A percentile compares a stretch with the other conserved stretches of the same genome.
Evolutionary conservation across 2,329 filamentous ascomycete genomes (phyloP).

Genomic region (Sclerotinia spermophila): DNA sequence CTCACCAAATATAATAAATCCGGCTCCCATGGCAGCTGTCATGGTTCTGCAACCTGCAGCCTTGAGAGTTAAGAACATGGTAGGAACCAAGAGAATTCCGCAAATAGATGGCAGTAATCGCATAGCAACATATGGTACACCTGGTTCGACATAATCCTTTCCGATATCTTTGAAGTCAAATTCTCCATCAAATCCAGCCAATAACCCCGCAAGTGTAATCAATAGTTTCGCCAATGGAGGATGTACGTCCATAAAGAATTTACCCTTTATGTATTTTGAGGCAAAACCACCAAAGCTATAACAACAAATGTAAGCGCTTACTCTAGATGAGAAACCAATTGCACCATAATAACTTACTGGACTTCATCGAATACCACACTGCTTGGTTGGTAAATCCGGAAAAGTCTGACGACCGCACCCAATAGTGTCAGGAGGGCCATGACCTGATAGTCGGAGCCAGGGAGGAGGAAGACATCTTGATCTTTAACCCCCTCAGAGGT

Average conservation of each 20-base stretch:
- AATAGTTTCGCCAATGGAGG: conserved; percentile 95
- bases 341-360: conserved; percentile 65
- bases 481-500: conserved; percentile 77
- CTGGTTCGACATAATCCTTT: conserved; percentile 94
- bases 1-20: conserved; percentile 84
- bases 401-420: conserved; percentile 77
- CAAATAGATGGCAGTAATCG: conserved; percentile 86
- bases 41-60: conserved; percentile 82
- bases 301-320: conserved; percentile 24
- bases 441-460: conserved; percentile 76
- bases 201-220: conserved; percentile 89
- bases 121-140: conserved; percentile 97
- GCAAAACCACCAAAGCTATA: conserved; percentile 93
- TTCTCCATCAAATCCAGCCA: conserved; percentile 89
- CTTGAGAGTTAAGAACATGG: conserved; percentile 93
- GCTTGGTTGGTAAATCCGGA: conserved; percentile 91
- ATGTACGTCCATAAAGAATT: conserved; percentile 99
- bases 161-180: conserved; percentile 99
- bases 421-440: conserved; percentile 70
- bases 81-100: conserved; percentile 82
- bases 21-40: conserved; percentile 78
- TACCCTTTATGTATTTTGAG: conserved; percentile 98
- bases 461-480: conserved; percentile 87
- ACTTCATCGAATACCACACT: conserved; percentile 99
- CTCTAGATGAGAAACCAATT: neutral